Conservation (phyloP, 164 flowering plant genomes). For the Protea cynaroides region DNA sequence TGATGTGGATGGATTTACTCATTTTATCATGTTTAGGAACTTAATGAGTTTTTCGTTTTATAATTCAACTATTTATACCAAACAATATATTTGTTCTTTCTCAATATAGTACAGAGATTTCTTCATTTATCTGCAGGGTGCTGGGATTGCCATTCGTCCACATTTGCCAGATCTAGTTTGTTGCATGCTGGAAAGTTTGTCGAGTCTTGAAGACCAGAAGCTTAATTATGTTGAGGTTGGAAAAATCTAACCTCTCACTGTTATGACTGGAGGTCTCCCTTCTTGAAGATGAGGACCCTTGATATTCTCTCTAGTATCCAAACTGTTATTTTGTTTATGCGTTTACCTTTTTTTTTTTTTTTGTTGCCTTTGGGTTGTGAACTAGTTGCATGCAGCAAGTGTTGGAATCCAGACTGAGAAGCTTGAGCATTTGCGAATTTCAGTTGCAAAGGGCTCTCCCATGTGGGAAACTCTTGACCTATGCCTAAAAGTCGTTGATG, state of each 20-base stretch:
- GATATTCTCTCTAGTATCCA: not conserved
- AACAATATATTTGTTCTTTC: too few species aligned
- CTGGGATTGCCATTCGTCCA: slow-evolving; percentile 85
- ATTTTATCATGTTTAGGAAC: too few species aligned
- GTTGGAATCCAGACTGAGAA: slow-evolving; percentile 83
- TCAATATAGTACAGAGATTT: not conserved
- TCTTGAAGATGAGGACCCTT: not conserved
- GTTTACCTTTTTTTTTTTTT: slow-evolving; percentile 7
- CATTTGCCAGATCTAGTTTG: slow-evolving; percentile 84
- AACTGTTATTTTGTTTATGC: not conserved
- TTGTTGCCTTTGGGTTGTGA: slow-evolving; percentile 4
- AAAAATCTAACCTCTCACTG: not conserved
- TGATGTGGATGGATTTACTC: too few species aligned
- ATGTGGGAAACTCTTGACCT: slow-evolving; percentile 99
- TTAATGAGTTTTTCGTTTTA: too few species aligned
- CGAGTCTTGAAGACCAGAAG: slow-evolving; percentile 97
- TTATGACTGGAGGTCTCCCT: not conserved
- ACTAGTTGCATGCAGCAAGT: slow-evolving; percentile 83
- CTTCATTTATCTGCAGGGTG: slow-evolving; percentile 51
- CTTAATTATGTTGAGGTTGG: slow-evolving; percentile 95
- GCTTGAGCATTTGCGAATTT: slow-evolving; percentile 87
- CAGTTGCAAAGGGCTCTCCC: slow-evolving; percentile 92
- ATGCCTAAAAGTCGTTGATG: slow-evolving; percentile 75
- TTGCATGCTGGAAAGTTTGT: slow-evolving; percentile 98
- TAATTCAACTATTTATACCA: too few species aligned